Evolutionary conservation across 108 stramenopile species (phyloP).

Genomic region (Seminavis robusta): DNA sequence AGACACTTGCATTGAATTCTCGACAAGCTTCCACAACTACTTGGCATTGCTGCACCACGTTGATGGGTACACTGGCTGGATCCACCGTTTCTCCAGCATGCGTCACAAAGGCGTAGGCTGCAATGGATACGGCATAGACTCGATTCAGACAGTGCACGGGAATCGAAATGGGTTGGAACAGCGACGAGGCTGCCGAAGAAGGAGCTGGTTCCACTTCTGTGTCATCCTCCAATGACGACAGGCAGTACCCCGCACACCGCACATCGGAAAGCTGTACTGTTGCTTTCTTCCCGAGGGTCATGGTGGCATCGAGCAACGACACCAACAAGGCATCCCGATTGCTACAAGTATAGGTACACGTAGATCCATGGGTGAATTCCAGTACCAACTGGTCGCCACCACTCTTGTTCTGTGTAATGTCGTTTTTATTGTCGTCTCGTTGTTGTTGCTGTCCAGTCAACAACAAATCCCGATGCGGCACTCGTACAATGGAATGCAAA

Average conservation of each 20-base stretch:
- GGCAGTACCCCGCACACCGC: conserved; percentile 30
- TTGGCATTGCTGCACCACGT: conserved; percentile 41
- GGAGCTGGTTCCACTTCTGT: not conserved
- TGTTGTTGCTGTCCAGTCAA: too few species aligned
- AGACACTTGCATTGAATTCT: conserved; percentile 69
- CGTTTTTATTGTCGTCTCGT: too few species aligned
- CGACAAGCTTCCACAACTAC: conserved; percentile 44
- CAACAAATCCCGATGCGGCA: conserved; percentile 17
- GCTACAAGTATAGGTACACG: conserved; percentile 8
- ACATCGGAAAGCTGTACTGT: conserved; percentile 46
- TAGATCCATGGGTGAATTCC: conserved; percentile 37
- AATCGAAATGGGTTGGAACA: conserved; percentile 51
- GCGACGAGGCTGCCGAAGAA: not conserved
- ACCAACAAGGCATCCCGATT: conserved; percentile 48
- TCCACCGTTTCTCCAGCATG: conserved; percentile 19
- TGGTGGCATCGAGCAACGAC: conserved; percentile 49
- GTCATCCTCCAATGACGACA: conserved; percentile 23
- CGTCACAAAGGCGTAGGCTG: conserved; percentile 45
- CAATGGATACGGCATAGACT: conserved; percentile 45
- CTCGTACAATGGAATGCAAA: conserved; percentile 44
- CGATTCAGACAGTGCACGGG: conserved; percentile 51
- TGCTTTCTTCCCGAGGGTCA: conserved; percentile 29
- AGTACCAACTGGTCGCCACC: conserved; percentile 33
- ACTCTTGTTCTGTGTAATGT: too few species aligned
- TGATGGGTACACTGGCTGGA: conserved; percentile 19